phyloP scores from a whole-genome alignment of 139 green algal species.

The Chlamydomonas schloesseri region DNA sequence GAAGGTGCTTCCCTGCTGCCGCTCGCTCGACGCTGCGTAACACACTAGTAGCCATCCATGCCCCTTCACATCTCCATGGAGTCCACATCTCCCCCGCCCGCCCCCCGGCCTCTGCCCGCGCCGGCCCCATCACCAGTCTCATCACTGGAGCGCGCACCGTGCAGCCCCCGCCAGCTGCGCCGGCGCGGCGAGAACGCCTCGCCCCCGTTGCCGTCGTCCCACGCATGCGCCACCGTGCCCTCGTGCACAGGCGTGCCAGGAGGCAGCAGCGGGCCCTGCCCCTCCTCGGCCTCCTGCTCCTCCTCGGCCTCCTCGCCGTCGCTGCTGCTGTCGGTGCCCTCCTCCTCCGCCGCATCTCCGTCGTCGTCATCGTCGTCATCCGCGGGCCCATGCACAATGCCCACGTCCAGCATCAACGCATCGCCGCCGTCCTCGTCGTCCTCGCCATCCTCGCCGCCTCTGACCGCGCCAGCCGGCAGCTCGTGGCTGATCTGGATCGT shows the following conservation, averaged over 20 bases:
- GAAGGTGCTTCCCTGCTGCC: no score
- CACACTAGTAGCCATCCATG: no score
- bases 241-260: no score
- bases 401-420: slow-evolving; percentile 30
- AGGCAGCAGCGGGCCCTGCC: no score
- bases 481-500: slow-evolving; percentile 35
- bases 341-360: not conserved
- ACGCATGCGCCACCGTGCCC: no score
- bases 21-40: no score
- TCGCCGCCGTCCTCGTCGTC: slow-evolving; percentile 2
- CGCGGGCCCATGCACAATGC: not conserved
- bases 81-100: not conserved
- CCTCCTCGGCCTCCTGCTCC: not conserved
- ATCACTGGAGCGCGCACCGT: not conserved
- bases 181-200: not conserved
- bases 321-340: not conserved
- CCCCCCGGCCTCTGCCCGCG: no score
- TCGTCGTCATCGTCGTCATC: not conserved
- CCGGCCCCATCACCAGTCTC: not conserved
- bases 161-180: not conserved
- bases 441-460: not conserved
- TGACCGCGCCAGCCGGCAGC: not conserved
- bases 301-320: not conserved
- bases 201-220: no score
- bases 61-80: slow-evolving; percentile 7